Conservation (phyloP, 805 yeast genomes). For the Osmozyma mogii region DNA sequence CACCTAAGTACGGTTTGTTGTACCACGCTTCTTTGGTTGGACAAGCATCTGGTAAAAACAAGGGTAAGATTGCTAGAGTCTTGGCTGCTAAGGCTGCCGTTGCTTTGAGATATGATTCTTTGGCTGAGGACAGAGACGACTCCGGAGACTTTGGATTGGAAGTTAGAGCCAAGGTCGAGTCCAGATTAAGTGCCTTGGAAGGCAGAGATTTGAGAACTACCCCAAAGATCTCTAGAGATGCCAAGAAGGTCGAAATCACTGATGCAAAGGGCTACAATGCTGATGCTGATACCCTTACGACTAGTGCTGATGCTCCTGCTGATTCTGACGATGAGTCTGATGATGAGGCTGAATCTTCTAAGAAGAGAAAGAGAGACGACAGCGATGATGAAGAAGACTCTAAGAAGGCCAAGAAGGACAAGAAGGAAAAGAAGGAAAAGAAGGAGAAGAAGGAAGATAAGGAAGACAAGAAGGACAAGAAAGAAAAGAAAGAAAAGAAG, state of each 20-base stretch:
- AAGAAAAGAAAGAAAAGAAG: conserved; percentile 44
- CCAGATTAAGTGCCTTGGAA: conserved; percentile 88
- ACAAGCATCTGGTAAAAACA: conserved; percentile 90
- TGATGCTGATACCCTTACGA: conserved; percentile 72
- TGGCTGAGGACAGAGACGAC: conserved; percentile 95
- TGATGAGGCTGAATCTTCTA: conserved; percentile 9
- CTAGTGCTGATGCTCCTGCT: conserved; percentile 22
- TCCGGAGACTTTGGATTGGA: conserved; percentile 88
- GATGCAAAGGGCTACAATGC: conserved; percentile 87
- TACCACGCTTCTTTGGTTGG: conserved; percentile 94
- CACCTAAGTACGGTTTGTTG: conserved; percentile 93
- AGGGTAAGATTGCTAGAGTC: conserved; percentile 98
- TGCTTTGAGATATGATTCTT: conserved; percentile 96
- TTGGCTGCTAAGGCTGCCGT: conserved; percentile 98
- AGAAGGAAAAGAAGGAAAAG: conserved; percentile 22
- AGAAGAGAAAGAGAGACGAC: conserved; percentile 12
- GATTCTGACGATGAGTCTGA: conserved; percentile 19
- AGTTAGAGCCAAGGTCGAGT: conserved; percentile 88
- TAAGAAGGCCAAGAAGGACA: conserved; percentile 12
- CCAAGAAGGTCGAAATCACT: conserved; percentile 77
- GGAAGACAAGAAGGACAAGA: conserved; percentile 46
- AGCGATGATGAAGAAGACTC: conserved; percentile 12
- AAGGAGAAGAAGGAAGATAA: conserved; percentile 26
- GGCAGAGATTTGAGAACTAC: conserved; percentile 95
- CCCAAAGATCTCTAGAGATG: conserved; percentile 72